These are phyloP conservation scores for Nelumbo lutea DNA, from an alignment of 164 flowering plant genomes.

Conservation along the genomic window DNA sequence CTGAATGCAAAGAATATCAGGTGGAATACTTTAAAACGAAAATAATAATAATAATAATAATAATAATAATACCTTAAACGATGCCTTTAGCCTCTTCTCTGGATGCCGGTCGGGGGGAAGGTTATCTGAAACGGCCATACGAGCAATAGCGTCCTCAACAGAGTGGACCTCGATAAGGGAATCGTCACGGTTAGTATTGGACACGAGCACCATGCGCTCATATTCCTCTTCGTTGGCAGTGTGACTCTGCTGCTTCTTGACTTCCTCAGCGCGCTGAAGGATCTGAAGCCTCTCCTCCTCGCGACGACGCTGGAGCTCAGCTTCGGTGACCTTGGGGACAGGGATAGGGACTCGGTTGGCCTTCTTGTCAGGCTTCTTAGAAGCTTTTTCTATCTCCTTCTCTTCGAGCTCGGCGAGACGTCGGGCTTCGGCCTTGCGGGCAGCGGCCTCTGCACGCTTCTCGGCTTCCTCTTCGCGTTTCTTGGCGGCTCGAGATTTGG, in stretches of 20 bases:
- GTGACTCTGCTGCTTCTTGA: conserved; percentile 50
- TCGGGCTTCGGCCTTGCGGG: conserved; percentile 67
- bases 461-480: conserved; percentile 87
- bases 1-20: too few relatives aligned
- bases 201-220: conserved; percentile 72
- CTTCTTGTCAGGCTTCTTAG: conserved; percentile 84
- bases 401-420: conserved; percentile 82
- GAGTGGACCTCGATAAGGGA: conserved; percentile 74
- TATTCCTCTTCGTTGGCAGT: conserved; percentile 91
- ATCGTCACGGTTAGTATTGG: conserved; percentile 80
- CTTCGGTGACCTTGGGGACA: conserved; percentile 92
- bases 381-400: conserved; percentile 62
- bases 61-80: conserved; percentile 60
- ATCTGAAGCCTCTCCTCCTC: conserved; percentile 70
- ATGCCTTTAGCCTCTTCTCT: conserved; percentile 86
- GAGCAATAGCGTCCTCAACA: conserved; percentile 84
- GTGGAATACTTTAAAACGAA: too few relatives aligned
- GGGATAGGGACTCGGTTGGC: conserved; percentile 74
- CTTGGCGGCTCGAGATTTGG: conserved; percentile 75
- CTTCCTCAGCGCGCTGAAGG: conserved; percentile 54
- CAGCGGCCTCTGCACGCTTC: conserved; percentile 80
- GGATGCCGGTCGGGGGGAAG: conserved; percentile 82
- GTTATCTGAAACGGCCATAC: conserved; percentile 48
- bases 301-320: conserved; percentile 50
- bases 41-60: conserved; percentile 8